Percentiles rank a stretch among this genome's conserved stretches.
Conservation (phyloP, 306 rosid genomes). For the Pyrus pyrifolia region DNA sequence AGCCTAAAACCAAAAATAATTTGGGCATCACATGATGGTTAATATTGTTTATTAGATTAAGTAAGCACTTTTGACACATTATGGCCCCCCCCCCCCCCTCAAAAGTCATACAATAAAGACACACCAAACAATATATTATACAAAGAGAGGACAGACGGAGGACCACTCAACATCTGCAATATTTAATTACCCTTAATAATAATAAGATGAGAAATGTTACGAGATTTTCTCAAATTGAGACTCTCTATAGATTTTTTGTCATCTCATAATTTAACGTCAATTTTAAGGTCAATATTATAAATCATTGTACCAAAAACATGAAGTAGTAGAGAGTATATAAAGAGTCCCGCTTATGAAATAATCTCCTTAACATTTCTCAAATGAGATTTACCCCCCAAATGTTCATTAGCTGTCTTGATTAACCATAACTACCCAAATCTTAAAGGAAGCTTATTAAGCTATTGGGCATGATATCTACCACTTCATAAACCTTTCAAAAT, state of each 20-base stretch:
- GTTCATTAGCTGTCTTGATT: constrained; percentile 78
- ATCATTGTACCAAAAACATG: no score
- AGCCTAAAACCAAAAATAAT: background rate
- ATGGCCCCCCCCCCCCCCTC: constrained; percentile 54
- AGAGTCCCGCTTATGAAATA: no score
- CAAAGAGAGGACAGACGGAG: constrained; percentile 30
- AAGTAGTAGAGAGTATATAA: no score
- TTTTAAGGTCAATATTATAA: no score
- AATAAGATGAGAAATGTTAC: background rate
- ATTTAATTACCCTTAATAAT: constrained; percentile 30
- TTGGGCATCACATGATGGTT: constrained; percentile 31
- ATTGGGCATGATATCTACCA: constrained; percentile 45
- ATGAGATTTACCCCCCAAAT: constrained; percentile 41
- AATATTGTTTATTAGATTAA: constrained; percentile 24
- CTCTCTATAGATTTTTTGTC: no score
- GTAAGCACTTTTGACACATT: constrained; percentile 41
- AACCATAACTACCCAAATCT: constrained; percentile 67
- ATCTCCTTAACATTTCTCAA: no score
- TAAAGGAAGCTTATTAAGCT: constrained; percentile 54
- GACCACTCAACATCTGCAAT: constrained; percentile 47
- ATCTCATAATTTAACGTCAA: fast-evolving
- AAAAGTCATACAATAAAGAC: constrained; percentile 29
- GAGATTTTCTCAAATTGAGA: no score
- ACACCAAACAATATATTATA: constrained; percentile 3
- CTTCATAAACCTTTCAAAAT: constrained; percentile 18